Base-by-base conservation (phyloP, 352 stramenopile genomes). In the Phytophthora cactorum region DNA sequence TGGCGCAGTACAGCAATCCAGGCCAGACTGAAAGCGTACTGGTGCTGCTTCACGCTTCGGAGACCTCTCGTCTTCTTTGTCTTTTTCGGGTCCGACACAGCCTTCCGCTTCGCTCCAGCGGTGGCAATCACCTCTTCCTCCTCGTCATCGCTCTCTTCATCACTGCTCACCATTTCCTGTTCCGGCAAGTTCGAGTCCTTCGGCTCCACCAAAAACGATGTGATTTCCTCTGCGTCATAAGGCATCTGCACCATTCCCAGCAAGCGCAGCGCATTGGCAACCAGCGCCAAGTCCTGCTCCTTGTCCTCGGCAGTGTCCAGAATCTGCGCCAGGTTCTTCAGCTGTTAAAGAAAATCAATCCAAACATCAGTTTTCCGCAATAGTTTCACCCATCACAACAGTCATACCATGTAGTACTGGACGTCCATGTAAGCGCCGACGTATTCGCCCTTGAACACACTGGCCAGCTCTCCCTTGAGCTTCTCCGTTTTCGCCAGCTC, bases 391-490 rank as follows among this genome's bases (percentile, higher is more conserved):
- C 11, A 57, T 27, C 11, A 46, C 22, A 59, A 17, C n/a, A 39
- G 28, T 32, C 55, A 38, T 70, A 90, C 78, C 85, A 92, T 94
- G 64, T 92, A 95, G 70, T 95, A 95, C 73, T 95, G 88, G 29
- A 96, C 87, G 59, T 97, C 90, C 31, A 81, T 74, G 75, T 95
- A 96, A 2, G 90, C 86, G 31, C 60, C 73, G 29, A 97, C 78
- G 55, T 82, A 97, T 66, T 97, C 90, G 49, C 90, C 89, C 65
- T 95, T 91, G 58, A 97, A 91, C 56, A 95, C 87, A 45, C 79
- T 92, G 36, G 83, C 73, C 52, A 96, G 63, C 47, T 95, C 87
- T 44, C 88, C 84, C 67, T 95, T 95, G 38, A 95, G 76, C 66
- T 92, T 91, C 4, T 81, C 74, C 31, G 78, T 82, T 25, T 69